phyloP scores from a whole-genome alignment of 176 grass and related monocot genomes.

The Miscanthus lutarioriparius region DNA sequence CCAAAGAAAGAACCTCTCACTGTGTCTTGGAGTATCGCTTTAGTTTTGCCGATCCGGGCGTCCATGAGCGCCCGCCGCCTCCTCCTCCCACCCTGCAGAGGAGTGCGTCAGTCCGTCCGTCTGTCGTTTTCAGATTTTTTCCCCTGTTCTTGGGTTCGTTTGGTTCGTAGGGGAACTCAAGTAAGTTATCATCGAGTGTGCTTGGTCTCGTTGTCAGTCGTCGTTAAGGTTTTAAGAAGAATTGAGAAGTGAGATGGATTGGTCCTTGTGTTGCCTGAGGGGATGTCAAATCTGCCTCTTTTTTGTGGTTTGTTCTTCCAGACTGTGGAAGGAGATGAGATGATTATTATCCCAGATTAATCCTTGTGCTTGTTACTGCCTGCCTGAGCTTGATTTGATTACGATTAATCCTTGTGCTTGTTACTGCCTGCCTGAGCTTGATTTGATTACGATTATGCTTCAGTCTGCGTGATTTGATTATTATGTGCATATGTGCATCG shows the following conservation, averaged over 20 bases:
- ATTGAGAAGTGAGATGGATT: constrained; percentile 15
- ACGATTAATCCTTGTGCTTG: not conserved
- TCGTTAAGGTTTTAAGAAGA: constrained; percentile 26
- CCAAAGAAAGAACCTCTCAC: not conserved
- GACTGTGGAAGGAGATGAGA: not conserved
- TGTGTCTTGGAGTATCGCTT: constrained; percentile 14
- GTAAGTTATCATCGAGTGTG: not conserved
- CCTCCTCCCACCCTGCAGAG: not conserved
- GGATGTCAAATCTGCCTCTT: constrained; percentile 15
- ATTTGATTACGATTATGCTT: no score
- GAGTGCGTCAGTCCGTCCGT: not conserved
- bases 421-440: no score
- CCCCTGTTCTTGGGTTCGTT: not conserved
- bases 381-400: no score
- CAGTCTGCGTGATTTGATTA: no score
- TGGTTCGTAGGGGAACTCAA: not conserved
- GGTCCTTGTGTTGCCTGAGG: constrained; percentile 25
- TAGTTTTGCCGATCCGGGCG: constrained; percentile 57
- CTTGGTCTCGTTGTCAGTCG: constrained; percentile 12
- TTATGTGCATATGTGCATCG: not conserved
- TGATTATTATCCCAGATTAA: constrained; percentile 9
- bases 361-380: not conserved
- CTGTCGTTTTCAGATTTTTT: not conserved
- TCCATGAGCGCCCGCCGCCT: not conserved
- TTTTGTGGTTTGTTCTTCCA: constrained; percentile 17